A percentile compares a stretch with the other conserved stretches of the same genome.
These are phyloP conservation scores for Angomonas desouzai DNA, from an alignment of 208 protist genomes.

Conservation along the genomic window DNA sequence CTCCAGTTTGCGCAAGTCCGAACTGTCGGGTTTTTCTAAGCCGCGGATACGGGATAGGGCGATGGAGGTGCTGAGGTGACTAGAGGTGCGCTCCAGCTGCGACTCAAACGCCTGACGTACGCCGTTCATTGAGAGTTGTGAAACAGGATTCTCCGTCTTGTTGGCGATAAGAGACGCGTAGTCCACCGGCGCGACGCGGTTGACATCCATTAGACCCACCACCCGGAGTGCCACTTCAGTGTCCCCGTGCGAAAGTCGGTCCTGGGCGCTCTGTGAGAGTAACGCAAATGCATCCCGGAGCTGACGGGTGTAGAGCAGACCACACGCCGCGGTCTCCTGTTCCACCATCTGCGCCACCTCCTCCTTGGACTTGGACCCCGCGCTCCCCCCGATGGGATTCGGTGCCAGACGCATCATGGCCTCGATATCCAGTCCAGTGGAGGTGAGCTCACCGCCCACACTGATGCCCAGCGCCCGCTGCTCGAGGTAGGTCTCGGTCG, in stretches of 20 bases:
- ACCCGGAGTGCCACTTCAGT: slow-evolving; percentile 49
- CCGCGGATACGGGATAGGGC: slow-evolving; percentile 39
- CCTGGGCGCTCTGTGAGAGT: slow-evolving; percentile 51
- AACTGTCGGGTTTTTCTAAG: slow-evolving; percentile 34
- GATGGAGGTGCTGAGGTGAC: slow-evolving; percentile 46
- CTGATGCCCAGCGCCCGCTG: slow-evolving; percentile 72
- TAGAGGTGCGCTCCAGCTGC: slow-evolving; percentile 36
- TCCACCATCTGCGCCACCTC: slow-evolving; percentile 24
- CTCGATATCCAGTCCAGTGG: slow-evolving; percentile 23
- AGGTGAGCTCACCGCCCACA: slow-evolving; percentile 47
- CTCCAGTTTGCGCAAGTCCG: slow-evolving; percentile 58
- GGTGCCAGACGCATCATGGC: slow-evolving; percentile 50
- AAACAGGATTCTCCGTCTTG: slow-evolving; percentile 15
- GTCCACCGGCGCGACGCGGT: slow-evolving; percentile 41
- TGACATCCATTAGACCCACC: slow-evolving; percentile 60
- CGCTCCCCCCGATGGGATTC: not conserved
- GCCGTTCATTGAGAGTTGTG: slow-evolving; percentile 9
- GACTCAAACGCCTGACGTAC: slow-evolving; percentile 31
- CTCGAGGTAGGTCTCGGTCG: slow-evolving; percentile 57
- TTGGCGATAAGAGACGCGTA: slow-evolving; percentile 29
- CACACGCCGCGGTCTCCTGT: slow-evolving; percentile 40
- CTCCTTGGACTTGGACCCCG: not conserved
- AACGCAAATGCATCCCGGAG: slow-evolving; percentile 56
- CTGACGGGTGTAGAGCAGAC: slow-evolving; percentile 57
- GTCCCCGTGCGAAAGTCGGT: slow-evolving; percentile 55